Evolutionary conservation across 208 protist species (phyloP), one percentile per base, ranked within the genome.

Genomic region (Crithidia fasciculata): DNA sequence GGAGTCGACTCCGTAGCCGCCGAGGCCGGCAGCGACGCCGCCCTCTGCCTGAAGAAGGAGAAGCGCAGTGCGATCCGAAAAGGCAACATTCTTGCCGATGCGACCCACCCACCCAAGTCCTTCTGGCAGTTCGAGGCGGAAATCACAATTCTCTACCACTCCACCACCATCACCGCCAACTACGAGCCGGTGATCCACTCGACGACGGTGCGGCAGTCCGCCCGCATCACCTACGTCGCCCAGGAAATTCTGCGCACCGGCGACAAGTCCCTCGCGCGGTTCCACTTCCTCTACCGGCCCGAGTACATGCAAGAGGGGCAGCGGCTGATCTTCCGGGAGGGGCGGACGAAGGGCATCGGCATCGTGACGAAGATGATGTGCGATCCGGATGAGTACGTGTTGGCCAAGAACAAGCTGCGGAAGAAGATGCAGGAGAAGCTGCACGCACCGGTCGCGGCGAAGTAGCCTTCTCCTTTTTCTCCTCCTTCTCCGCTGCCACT

Each of bases 121-220:
- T 93, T 80, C 65, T 97, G 95, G 88, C 94, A 98, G 81, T 99
- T 99, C 68, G 93, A 98, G 77, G 98, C 98, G 5, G 98, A 99
- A 59, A 78, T 99, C 6, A 84, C 98, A 13, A 94, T 99, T 16
- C 85, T 99, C 16, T 98, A 99, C 80, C 98, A 99, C 83, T 94
- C 96, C 18, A 99, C 98, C 2, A 99, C 98, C 7, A 99, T 99
- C 72, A 72, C 88, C n/a, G 67, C 78, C 4, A 95, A 98, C 78
- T 99, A 99, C 84, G 97, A 99, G 78, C 95, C 97, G 8, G 95
- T 99, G 37, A 96, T 99, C 39, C 98, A 99, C 85, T 98, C 85
- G 28, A 84, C 81, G 2, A 97, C 96, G 4, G 87, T 98, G 54
- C 86, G 93, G 50, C 94, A 97, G 79, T 92, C 92, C 3, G 93